Evolutionary conservation across 257 asterid species (phyloP).

Genomic region (Haberlea rhodopensis): DNA sequence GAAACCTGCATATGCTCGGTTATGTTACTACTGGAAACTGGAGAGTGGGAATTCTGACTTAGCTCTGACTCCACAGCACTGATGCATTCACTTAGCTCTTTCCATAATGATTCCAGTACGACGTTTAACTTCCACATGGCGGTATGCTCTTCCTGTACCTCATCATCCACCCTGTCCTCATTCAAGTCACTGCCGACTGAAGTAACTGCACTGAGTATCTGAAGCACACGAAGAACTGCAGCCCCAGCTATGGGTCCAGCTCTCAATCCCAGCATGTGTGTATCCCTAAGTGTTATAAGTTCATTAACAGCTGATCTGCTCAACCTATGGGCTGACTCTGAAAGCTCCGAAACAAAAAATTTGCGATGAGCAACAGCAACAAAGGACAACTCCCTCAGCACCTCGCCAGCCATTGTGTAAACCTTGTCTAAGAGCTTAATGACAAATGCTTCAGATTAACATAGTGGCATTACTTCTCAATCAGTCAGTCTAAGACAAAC

Average conservation of each 20-base stretch:
- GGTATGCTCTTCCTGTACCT: slow-evolving; percentile 78
- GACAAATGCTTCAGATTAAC: slow-evolving; percentile 27
- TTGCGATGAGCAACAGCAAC: slow-evolving; percentile 86
- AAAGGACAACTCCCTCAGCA: slow-evolving; percentile 83
- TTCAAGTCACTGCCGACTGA: slow-evolving; percentile 41
- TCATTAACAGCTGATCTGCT: slow-evolving; percentile 86
- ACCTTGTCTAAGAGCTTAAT: slow-evolving; percentile 93
- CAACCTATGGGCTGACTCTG: slow-evolving; percentile 72
- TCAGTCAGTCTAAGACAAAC: background rate
- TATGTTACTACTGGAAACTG: slow-evolving; percentile 42
- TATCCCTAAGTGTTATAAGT: slow-evolving; percentile 78
- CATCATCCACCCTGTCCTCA: slow-evolving; percentile 44
- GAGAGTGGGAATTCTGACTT: slow-evolving; percentile 52
- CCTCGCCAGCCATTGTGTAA: slow-evolving; percentile 87
- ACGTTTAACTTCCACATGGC: slow-evolving; percentile 77
- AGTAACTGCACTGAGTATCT: slow-evolving; percentile 77
- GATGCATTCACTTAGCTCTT: slow-evolving; percentile 84
- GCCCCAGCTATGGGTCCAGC: slow-evolving; percentile 99
- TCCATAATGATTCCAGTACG: slow-evolving; percentile 87
- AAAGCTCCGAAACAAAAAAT: slow-evolving; percentile 77
- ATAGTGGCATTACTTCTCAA: slow-evolving; percentile 11
- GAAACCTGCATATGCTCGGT: slow-evolving; percentile 80
- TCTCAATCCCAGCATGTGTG: slow-evolving; percentile 93
- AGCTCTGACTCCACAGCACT: slow-evolving; percentile 77
- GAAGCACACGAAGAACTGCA: slow-evolving; percentile 91